phyloP scores from a whole-genome alignment of 108 stramenopile species.

The Pseudonitzschia multiseries region DNA sequence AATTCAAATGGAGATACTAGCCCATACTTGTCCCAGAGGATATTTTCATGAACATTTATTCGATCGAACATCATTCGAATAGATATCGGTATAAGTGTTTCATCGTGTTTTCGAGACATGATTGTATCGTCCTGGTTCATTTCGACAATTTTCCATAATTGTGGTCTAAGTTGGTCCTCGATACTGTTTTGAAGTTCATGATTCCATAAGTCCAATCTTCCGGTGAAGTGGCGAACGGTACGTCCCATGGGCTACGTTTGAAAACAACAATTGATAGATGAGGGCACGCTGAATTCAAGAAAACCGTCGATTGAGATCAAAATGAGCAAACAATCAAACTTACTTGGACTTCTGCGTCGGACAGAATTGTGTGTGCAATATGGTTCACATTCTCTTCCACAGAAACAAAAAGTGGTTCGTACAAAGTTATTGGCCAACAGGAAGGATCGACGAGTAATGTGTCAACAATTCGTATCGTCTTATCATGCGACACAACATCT shows the following conservation, averaged over 20 bases:
- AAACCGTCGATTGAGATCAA: not conserved
- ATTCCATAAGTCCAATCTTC: slow-evolving; percentile 65
- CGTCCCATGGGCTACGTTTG: slow-evolving; percentile 52
- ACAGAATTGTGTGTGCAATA: slow-evolving; percentile 57
- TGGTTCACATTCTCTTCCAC: slow-evolving; percentile 56
- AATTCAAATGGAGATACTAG: slow-evolving; percentile 53
- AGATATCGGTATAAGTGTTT: slow-evolving; percentile 37
- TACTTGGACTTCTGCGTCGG: slow-evolving; percentile 65
- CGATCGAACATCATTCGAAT: slow-evolving; percentile 42
- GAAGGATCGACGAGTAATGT: slow-evolving; percentile 66
- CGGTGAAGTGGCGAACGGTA: slow-evolving; percentile 62
- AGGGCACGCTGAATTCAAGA: not conserved
- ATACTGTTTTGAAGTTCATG: slow-evolving; percentile 40
- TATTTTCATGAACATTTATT: slow-evolving; percentile 53
- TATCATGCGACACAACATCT: slow-evolving; percentile 32
- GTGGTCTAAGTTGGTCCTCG: slow-evolving; percentile 57
- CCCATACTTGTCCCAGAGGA: slow-evolving; percentile 52
- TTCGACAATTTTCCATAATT: slow-evolving; percentile 38
- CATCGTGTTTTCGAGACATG: not conserved
- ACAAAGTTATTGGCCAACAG: slow-evolving; percentile 59
- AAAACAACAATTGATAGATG: not conserved
- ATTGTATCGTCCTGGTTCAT: not conserved
- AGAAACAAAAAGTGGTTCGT: slow-evolving; percentile 32
- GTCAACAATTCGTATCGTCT: slow-evolving; percentile 53
- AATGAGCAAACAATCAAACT: not conserved